These are phyloP conservation scores for Pestalotiopsis sp. DNA, from an alignment of 2,329 filamentous ascomycete genomes.

Conservation along the genomic window DNA sequence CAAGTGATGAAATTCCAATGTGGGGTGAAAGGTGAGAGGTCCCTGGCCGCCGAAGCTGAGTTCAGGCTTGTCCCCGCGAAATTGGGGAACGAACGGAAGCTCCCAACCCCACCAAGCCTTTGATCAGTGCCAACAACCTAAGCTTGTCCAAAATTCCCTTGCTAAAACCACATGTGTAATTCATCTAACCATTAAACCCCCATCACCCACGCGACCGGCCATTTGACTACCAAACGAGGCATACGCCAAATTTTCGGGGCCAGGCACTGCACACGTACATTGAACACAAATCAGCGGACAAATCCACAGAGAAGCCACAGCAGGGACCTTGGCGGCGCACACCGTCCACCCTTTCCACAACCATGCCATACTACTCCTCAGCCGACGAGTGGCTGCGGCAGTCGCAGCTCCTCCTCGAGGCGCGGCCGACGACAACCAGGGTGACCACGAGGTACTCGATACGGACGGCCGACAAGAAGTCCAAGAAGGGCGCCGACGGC, in stretches of 20 bases:
- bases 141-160: background rate
- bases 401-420: slow-evolving; percentile 82
- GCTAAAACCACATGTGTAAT: background rate
- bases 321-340: background rate
- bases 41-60: background rate
- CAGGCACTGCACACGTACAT: background rate
- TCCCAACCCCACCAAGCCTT: slow-evolving; percentile 12
- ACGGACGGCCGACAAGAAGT: slow-evolving; percentile 19
- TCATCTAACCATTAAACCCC: background rate
- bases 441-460: slow-evolving; percentile 94
- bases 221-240: background rate
- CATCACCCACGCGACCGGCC: background rate
- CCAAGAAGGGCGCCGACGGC: slow-evolving; percentile 31
- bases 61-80: background rate
- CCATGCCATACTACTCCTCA: slow-evolving; percentile 80
- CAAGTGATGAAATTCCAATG: background rate
- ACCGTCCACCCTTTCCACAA: slow-evolving; percentile 20
- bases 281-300: background rate
- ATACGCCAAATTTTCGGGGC: background rate
- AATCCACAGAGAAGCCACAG: background rate
- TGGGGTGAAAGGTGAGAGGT: background rate
- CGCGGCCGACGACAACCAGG: slow-evolving; percentile 79
- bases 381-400: slow-evolving; percentile 92
- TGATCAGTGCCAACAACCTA: background rate
- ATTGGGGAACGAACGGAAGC: background rate